phyloP scores from a whole-genome alignment of 495 filamentous ascomycete genomes.

The Collariella sp. region DNA sequence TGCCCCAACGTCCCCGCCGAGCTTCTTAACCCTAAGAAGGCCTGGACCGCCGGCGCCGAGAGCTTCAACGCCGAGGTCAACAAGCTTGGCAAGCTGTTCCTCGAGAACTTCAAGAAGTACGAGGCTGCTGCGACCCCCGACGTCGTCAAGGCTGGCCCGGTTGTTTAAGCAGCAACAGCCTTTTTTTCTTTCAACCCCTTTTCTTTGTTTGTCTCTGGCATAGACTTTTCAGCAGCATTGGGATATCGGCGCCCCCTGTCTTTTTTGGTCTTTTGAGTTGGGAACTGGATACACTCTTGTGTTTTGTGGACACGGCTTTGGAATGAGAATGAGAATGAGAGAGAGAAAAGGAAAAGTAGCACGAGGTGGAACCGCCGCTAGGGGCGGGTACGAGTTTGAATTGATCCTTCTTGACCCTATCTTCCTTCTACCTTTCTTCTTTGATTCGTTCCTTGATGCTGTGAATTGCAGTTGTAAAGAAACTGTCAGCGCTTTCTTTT shows the following conservation, averaged over 20 bases:
- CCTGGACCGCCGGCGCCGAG: constrained; percentile 71
- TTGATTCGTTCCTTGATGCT: too few species aligned
- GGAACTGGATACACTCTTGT: neutral
- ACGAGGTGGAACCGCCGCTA: too few species aligned
- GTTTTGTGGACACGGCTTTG: too few species aligned
- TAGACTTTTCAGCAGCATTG: constrained; percentile 6
- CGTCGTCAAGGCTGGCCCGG: constrained; percentile 51
- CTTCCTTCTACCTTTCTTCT: too few species aligned
- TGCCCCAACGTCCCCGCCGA: constrained; percentile 82
- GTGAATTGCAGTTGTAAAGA: too few species aligned
- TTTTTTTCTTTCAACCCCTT: neutral
- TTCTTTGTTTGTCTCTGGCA: neutral
- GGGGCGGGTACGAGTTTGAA: too few species aligned
- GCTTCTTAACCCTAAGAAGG: constrained; percentile 87
- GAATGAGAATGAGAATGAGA: too few species aligned
- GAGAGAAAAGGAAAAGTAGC: too few species aligned
- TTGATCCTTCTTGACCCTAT: too few species aligned
- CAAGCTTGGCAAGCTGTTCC: constrained; percentile 80
- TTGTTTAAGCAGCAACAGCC: constrained; percentile 34
- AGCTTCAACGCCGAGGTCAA: constrained; percentile 79
- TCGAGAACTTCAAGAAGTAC: constrained; percentile 73
- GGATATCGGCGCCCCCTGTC: neutral
- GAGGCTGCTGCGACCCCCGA: constrained; percentile 32
- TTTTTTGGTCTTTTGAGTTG: neutral
- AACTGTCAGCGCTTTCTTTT: too few species aligned